Evolutionary conservation across 257 asterid genomes (phyloP), one percentile per base, ranked within the genome.

Genomic region (Linderniella brevidens): DNA sequence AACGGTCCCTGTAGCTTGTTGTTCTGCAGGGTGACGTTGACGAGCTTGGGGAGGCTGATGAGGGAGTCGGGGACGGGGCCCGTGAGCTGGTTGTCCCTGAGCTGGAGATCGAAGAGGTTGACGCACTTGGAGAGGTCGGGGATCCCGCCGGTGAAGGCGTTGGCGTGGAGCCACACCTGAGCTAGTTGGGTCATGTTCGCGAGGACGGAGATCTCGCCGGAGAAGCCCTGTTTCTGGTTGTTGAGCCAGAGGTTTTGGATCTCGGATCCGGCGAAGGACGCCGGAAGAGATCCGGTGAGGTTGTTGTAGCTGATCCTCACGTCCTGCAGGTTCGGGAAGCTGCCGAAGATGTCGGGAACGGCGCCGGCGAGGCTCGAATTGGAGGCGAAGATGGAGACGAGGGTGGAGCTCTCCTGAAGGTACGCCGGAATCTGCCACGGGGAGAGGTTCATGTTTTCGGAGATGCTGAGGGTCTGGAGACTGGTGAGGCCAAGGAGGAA

Each of bases 91-190:
- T 84, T 84, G 11, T 80, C 95, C 79, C 95, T 80, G 39, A 88
- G 54, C 70, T 78, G 92, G 71, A 88, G 67, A 67, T 88, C 94
- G 11, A 69, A 68, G 50, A 88, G 49, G 62, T 58, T 67, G 13
- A 59, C 45, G 47, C 98, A 84, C 4, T 72, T 67, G 0, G 97
- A 80, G 38, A 88, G 56, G 61, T 88, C 95, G 0, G 97, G 97
- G 16, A 88, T 74, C 48, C 71, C 78, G 9, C 94, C 98, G 0
- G 90, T 48, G 50, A 88, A 88, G 5, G 65, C 19, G 58, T 88
- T 88, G 0, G 71, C 76, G 14, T 88, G 94, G 18, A 88, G 53
- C 98, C 95, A 84, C 15, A 74, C 98, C 71, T 76, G 90, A 17
- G 58, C 52, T 36, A 80, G 46, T 57, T 74, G 90, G 11, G 68